Conservation (phyloP, 192 early-diverging fungal species). For the Ambispora gerdemannii region DNA sequence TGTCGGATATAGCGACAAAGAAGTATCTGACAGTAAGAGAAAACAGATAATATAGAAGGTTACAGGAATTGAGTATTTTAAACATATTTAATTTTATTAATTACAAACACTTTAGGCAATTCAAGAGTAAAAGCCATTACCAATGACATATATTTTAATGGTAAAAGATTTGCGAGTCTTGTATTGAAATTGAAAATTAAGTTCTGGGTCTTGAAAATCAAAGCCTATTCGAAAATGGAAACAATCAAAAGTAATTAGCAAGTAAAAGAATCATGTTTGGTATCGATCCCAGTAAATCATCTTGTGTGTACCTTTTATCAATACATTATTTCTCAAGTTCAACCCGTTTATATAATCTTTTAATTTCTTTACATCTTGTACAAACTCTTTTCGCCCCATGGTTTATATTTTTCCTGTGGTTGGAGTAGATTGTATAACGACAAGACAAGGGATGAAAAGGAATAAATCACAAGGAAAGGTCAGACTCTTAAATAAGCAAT, state of each 20-base stretch:
- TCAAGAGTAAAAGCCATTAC: too few relatives aligned
- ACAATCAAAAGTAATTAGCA: too few relatives aligned
- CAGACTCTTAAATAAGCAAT: too few relatives aligned
- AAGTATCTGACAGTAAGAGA: constrained; percentile 10
- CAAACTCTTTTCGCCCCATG: constrained; percentile 34
- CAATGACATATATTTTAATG: constrained; percentile 27
- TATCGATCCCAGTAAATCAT: neutral
- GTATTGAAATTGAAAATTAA: constrained; percentile 27
- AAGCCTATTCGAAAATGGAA: constrained; percentile 18
- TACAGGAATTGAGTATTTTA: neutral
- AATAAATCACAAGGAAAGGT: too few relatives aligned
- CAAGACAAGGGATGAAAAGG: too few relatives aligned
- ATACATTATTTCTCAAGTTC: constrained; percentile 12
- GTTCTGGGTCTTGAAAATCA: constrained; percentile 34
- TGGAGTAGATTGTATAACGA: too few relatives aligned
- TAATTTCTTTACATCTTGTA: constrained; percentile 31
- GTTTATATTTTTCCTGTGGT: too few relatives aligned
- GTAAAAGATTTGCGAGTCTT: constrained; percentile 28
- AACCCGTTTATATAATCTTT: constrained; percentile 29
- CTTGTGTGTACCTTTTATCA: constrained; percentile 22
- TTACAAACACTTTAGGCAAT: too few relatives aligned
- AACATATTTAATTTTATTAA: neutral
- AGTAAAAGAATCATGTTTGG: neutral
- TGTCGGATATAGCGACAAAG: constrained; percentile 24
- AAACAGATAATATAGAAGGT: neutral